Evolutionary conservation across 2,329 filamentous ascomycete species (phyloP), one percentile per base, ranked within the genome.

Genomic region (Myotisia sp.): DNA sequence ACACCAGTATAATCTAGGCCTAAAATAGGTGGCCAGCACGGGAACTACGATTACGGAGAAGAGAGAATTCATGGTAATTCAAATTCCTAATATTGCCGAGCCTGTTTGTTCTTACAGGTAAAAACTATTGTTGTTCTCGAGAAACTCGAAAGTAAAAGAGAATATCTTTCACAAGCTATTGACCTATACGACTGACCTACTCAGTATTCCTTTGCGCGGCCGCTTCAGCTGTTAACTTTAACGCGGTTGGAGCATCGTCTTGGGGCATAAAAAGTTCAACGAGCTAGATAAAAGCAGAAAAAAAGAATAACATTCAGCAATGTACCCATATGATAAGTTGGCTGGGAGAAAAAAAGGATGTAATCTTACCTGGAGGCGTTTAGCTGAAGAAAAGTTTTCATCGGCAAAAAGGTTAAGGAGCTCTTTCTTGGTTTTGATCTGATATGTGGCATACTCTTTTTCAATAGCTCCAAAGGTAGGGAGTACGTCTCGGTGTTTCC

Each of bases 221-320:
- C 4, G 74, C 71, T 54, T 78, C 67, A 0, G 78, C 76, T 21
- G 79, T 81, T 49, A 74, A 57, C 47, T 75, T 70, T 42, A 87
- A 55, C 3, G 75, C 71, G 35, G 65, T 61, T 1, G 81, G 82
- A 4, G 79, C 80, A 56, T 90, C 81, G 41, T 83, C 67, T 58
- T 70, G 76, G 2, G 73, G 74, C 70, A 87, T 82, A 44, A 81
- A 76, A 34, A 87, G 47, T 63, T 90, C 82, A 21, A 87, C 80
- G 47, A 87, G 75, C 51, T 84, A 67, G 45, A 79, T 52, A 18
- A 13, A 64, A 39, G 20, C 26, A 30, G 34, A 37, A 35, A 26
- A 18, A 37, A 24, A 21, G 44, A 26, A 39, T 27, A 29, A 26
- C n/a, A 24, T 36, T 22, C 33, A 21, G n/a, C 16, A 19, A 7